Conservation (phyloP, 495 filamentous ascomycete genomes). For the Xeromyces bisporus region DNA sequence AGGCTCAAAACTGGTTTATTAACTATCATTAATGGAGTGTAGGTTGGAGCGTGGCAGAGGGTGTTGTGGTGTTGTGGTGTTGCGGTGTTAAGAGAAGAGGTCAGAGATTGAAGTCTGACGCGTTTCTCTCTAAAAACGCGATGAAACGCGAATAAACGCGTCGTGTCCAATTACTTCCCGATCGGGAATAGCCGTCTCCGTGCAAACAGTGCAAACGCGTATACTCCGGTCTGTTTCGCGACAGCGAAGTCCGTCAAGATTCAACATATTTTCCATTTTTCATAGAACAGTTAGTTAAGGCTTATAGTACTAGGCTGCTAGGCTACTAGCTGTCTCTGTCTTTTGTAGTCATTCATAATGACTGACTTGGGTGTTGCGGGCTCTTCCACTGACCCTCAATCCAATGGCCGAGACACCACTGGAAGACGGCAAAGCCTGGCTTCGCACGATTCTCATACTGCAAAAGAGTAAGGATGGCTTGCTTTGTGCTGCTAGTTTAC, state of each 20-base stretch:
- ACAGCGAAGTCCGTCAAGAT: too few relatives aligned
- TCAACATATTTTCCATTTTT: too few relatives aligned
- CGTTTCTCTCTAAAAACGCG: conserved; percentile 6
- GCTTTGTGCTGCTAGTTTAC: neutral
- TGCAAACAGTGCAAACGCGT: conserved; percentile 6
- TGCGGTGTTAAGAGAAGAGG: neutral
- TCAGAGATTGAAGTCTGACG: neutral
- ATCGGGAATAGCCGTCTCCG: conserved; percentile 6
- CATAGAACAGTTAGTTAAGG: too few relatives aligned
- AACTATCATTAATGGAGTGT: neutral
- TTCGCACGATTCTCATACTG: conserved; percentile 69
- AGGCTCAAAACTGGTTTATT: neutral
- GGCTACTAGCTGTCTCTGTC: too few relatives aligned
- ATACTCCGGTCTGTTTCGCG: neutral
- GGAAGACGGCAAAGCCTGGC: conserved; percentile 34
- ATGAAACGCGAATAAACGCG: conserved; percentile 4
- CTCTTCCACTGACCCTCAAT: conserved; percentile 3
- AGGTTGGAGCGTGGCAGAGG: conserved; percentile 1
- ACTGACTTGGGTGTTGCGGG: conserved; percentile 2
- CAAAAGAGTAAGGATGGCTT: conserved; percentile 47
- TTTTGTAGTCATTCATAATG: too few relatives aligned
- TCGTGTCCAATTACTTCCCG: conserved; percentile 18
- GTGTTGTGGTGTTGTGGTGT: conserved; percentile 1
- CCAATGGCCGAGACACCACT: conserved; percentile 4
- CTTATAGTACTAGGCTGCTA: too few relatives aligned